Evolutionary conservation across 2,329 filamentous ascomycete genomes (phyloP), one percentile per base, ranked within the genome.

Genomic region (Fusarium tricinctum): DNA sequence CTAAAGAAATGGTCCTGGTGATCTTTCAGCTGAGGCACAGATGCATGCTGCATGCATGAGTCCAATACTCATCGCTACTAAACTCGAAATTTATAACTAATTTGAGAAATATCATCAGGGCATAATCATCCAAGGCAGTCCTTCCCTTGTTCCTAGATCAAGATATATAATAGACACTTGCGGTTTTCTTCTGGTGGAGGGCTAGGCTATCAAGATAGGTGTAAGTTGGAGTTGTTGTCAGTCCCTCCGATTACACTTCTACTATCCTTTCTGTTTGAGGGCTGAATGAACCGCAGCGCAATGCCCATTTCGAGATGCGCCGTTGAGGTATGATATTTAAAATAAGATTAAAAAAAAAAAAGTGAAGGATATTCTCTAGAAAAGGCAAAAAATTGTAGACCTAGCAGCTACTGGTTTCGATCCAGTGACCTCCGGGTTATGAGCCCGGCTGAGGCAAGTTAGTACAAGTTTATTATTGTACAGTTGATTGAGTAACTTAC

Each of bases 381-480:
- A 26, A 28, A 7, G 20, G n/a, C 15, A 54, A 47, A 54, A 53
- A 53, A 53, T 20, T 8, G 46, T 53, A 23, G 45, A 46, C 67
- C 30, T 52, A 52, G 49, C 49, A 52, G 49, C 49, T 52, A 52
- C 49, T 52, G 39, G 49, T 52, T 52, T 52, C 49, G 49, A 52
- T 52, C 49, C 49, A 52, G 49, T 45, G 49, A 55, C 52, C 68
- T 51, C 68, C 68, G 66, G 68, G 66, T 68, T 72, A 68, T 70
- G 70, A 72, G 70, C 69, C 68, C 69, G 69, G 69, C 52, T 55
- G n/a, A 22, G 43, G 28, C 26, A 32, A 48, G 49, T 55, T 55
- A 55, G 44, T 50, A 56, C 38, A 22, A 53, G 33, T 20, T 35
- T 39, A 28, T 39, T 12, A 20, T 32, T 28, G 51, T 38, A 30